phyloP scores from a whole-genome alignment of 2,329 filamentous ascomycete genomes.

The Calonectria hongkongensis region DNA sequence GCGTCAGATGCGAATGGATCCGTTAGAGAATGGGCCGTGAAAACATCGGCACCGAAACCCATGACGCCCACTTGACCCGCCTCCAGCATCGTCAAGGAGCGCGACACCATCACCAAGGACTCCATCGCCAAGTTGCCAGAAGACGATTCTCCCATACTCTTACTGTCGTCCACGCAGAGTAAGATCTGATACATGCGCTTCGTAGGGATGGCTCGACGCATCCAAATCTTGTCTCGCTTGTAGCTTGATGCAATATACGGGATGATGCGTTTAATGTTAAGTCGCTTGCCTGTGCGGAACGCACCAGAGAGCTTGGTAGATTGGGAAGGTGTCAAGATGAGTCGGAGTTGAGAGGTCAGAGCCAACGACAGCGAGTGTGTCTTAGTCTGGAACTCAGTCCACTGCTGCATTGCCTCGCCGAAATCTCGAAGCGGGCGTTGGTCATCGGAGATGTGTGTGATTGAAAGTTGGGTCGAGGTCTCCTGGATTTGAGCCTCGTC shows the following conservation, averaged over 20 bases:
- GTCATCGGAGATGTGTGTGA: conserved; percentile 79
- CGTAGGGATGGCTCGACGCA: conserved; percentile 91
- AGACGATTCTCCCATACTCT: conserved; percentile 89
- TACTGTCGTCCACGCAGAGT: conserved; percentile 96
- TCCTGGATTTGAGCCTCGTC: conserved; percentile 70
- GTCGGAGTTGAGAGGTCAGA: conserved; percentile 93
- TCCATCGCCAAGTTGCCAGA: conserved; percentile 91
- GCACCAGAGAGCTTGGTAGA: conserved; percentile 97
- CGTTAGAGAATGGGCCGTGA: conserved; percentile 90
- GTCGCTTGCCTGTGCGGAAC: conserved; percentile 96
- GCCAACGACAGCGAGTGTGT: conserved; percentile 92
- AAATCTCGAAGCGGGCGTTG: conserved; percentile 68
- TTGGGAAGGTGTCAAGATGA: conserved; percentile 95
- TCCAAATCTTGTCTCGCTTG: conserved; percentile 99
- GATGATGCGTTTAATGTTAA: conserved; percentile 99
- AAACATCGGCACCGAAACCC: conserved; percentile 89
- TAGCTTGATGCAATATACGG: conserved; percentile 98
- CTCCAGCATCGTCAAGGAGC: conserved; percentile 93
- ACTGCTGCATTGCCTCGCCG: conserved; percentile 80
- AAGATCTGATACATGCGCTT: conserved; percentile 98
- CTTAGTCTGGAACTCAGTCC: conserved; percentile 88
- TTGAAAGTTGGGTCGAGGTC: conserved; percentile 79
- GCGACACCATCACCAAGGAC: conserved; percentile 92
- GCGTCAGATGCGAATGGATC: conserved; percentile 85
- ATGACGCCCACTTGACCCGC: conserved; percentile 94